These are phyloP conservation scores for Fallopia convolvulus DNA, from an alignment of 148 eudicot genomes.

Conservation along the genomic window DNA sequence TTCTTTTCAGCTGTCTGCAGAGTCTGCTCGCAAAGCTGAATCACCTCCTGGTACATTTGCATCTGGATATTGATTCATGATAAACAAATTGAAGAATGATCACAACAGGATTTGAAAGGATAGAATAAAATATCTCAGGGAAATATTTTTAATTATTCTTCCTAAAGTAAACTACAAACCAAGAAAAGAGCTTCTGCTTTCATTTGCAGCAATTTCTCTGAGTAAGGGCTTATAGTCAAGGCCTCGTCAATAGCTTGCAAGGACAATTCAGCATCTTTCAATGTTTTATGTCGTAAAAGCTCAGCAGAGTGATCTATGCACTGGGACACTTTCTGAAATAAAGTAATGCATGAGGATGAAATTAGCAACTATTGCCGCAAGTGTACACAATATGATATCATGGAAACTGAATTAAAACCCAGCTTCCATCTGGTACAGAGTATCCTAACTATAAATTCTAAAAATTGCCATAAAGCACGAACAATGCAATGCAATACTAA, in stretches of 20 bases:
- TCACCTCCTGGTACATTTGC: slow-evolving; percentile 73
- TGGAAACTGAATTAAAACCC: not conserved
- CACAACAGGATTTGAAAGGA: not conserved
- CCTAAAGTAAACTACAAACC: slow-evolving; percentile 33
- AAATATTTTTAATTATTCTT: not conserved
- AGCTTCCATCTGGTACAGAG: not conserved
- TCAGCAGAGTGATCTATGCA: slow-evolving; percentile 57
- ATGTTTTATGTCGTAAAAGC: slow-evolving; percentile 42
- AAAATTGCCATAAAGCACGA: not conserved
- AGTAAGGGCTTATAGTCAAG: slow-evolving; percentile 57
- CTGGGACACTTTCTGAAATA: slow-evolving; percentile 65
- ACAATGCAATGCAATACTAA: not conserved
- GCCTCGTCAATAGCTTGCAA: slow-evolving; percentile 61
- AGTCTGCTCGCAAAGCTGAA: slow-evolving; percentile 62
- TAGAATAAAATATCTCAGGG: not conserved
- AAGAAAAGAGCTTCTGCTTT: slow-evolving; percentile 83
- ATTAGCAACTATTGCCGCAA: slow-evolving; percentile 8
- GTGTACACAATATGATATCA: not conserved
- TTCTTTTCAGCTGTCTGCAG: slow-evolving; percentile 53
- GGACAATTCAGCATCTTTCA: slow-evolving; percentile 45
- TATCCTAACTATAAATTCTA: not conserved
- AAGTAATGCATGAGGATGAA: slow-evolving; percentile 33
- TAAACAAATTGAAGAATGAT: not conserved
- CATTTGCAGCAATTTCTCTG: slow-evolving; percentile 66
- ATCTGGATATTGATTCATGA: slow-evolving; percentile 36